Conservation (phyloP, 495 filamentous ascomycete genomes). For the Terfezia boudieri region DNA sequence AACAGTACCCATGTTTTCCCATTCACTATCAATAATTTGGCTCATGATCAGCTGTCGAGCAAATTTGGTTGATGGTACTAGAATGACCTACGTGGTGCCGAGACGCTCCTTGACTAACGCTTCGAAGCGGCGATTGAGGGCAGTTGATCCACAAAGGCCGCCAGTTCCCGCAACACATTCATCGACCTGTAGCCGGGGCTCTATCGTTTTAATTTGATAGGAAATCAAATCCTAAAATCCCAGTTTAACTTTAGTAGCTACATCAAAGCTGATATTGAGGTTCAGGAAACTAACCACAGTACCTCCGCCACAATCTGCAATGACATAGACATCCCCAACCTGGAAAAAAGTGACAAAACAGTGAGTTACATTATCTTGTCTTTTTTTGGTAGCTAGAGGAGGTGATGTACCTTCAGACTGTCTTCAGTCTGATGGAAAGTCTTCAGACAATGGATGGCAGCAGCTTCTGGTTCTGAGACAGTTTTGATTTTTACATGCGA, state of each 20-base stretch:
- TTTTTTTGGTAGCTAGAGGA: background rate
- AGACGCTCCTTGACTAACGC: constrained; percentile 36
- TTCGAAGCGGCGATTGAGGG: constrained; percentile 43
- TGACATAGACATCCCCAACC: constrained; percentile 44
- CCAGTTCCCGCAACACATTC: constrained; percentile 45
- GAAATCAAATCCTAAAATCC: constrained; percentile 19
- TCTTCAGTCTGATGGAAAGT: constrained; percentile 3
- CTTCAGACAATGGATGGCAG: constrained; percentile 9
- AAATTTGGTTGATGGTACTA: background rate
- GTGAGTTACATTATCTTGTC: background rate
- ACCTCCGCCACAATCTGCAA: constrained; percentile 53
- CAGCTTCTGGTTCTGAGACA: constrained; percentile 34
- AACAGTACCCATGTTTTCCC: constrained; percentile 31
- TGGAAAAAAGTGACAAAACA: background rate
- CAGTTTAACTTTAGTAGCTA: background rate
- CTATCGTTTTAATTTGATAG: constrained; percentile 26
- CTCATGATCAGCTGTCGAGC: background rate
- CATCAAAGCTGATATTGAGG: background rate
- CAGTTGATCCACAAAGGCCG: constrained; percentile 41
- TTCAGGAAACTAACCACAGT: constrained; percentile 27
- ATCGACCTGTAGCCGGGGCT: constrained; percentile 28
- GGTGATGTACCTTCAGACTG: constrained; percentile 1
- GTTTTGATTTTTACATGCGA: constrained; percentile 24
- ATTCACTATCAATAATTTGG: background rate
- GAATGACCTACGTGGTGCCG: constrained; percentile 22